Base-by-base conservation (phyloP, 148 eudicot genomes). In the Linanthus parryae region DNA sequence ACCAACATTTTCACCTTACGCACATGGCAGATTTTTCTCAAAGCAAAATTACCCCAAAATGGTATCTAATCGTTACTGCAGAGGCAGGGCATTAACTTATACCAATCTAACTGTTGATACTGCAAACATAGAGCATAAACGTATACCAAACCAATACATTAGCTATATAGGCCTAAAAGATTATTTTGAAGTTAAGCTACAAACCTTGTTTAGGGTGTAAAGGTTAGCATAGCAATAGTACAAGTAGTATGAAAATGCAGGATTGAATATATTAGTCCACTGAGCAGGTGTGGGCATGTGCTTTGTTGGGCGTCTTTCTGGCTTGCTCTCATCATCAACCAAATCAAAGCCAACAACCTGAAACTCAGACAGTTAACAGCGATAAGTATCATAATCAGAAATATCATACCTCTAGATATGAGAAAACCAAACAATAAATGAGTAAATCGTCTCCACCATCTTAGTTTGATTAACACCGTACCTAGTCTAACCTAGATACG, bases 151-250 rank as follows among this genome's bases (percentile, higher is more conserved):
- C n/a, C n/a, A n/a, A n/a, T n/a, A n/a, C n/a, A n/a, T n/a, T n/a
- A n/a, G n/a, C n/a, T n/a, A 18, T 5, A 30, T 18, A 30, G n/a
- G 20, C 8, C 5, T 22, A 52, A 5, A 35, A 34, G 39, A 10
- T 14, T 25, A 3, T 54, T 31, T 12, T 35, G 25, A 31, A 64
- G 40, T 54, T 35, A 19, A 13, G 12, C 47, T 41, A 41, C 49
- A 25, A 16, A 82, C 99, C 99, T 94, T 94, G 74, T 94, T 94
- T 54, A 94, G 76, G 8, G 91, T 88, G 72, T 94, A 84, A 53
- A 94, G 96, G 76, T 94, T 94, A 27, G 99, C 99, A 76, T 88
- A 94, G 44, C 99, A 94, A 56, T 94, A 94, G 64, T 94, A 94
- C 14, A 74, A 74, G 54, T 94, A 94, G 64, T 94, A 94, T 4